A percentile compares a stretch with the other conserved stretches of the same genome.
phyloP scores from a whole-genome alignment of 108 stramenopile genomes.

The Nitzschia sp. region DNA sequence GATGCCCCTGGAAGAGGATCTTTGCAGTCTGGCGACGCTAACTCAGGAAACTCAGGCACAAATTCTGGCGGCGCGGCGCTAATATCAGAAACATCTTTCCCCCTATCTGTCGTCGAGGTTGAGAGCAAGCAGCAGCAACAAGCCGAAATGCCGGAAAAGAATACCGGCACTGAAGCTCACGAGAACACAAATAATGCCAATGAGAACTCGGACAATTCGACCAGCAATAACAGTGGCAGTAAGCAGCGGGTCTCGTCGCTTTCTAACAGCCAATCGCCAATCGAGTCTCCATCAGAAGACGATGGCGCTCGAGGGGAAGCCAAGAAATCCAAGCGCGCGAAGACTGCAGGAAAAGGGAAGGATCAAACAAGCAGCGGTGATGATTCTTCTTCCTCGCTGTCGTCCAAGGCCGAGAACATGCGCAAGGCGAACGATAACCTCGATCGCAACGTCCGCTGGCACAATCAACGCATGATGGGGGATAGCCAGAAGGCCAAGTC shows the following conservation, averaged over 20 bases:
- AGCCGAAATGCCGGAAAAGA: constrained; percentile 6
- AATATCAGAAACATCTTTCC: constrained; percentile 55
- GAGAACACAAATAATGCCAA: constrained; percentile 4
- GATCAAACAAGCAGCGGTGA: constrained; percentile 45
- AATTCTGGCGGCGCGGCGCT: constrained; percentile 39
- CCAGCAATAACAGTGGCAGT: constrained; percentile 24
- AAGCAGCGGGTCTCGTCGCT: constrained; percentile 29
- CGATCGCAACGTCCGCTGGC: constrained; percentile 59
- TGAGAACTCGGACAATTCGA: constrained; percentile 25
- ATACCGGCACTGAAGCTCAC: not conserved
- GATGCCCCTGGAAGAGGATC: constrained; percentile 18
- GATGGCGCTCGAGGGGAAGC: constrained; percentile 13
- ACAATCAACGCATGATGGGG: constrained; percentile 62
- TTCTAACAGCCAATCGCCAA: constrained; percentile 19
- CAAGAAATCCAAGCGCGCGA: constrained; percentile 10
- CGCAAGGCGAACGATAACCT: constrained; percentile 52
- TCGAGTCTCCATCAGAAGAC: constrained; percentile 10
- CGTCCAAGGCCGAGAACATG: constrained; percentile 57
- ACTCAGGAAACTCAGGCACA: constrained; percentile 9
- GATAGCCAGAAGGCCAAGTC: constrained; percentile 35
- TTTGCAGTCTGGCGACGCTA: constrained; percentile 15
- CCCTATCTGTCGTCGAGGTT: constrained; percentile 50
- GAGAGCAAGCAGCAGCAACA: constrained; percentile 42
- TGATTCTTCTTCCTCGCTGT: constrained; percentile 47
- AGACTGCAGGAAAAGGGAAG: constrained; percentile 23